Conservation (phyloP, 108 stramenopile species). For the Cyclotella atomus region DNA sequence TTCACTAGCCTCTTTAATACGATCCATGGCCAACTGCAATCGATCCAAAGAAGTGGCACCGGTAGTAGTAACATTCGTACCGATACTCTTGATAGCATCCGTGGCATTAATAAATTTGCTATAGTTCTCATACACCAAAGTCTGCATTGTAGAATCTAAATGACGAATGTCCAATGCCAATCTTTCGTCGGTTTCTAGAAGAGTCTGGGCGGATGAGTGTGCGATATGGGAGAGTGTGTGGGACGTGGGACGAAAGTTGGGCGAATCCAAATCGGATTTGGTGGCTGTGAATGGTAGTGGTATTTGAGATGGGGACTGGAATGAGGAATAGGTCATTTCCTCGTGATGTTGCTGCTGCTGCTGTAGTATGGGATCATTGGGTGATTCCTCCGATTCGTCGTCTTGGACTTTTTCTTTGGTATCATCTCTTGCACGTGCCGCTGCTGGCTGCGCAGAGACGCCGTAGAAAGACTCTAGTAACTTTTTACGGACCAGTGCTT, state of each 20-base stretch:
- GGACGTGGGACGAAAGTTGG: slow-evolving; percentile 61
- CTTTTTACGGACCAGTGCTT: slow-evolving; percentile 85
- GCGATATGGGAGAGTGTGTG: slow-evolving; percentile 70
- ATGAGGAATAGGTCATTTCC: too few species aligned
- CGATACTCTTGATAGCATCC: slow-evolving; percentile 92
- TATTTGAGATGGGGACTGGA: slow-evolving; percentile 40
- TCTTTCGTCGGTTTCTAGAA: slow-evolving; percentile 77
- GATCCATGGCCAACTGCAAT: slow-evolving; percentile 53
- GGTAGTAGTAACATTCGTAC: slow-evolving; percentile 60
- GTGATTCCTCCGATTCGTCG: neutral
- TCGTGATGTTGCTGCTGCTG: too few species aligned
- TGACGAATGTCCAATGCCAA: slow-evolving; percentile 80
- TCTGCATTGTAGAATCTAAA: slow-evolving; percentile 97
- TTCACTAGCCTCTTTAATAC: slow-evolving; percentile 37
- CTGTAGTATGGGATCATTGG: neutral
- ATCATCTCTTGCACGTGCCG: slow-evolving; percentile 43
- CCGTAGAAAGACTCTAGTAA: slow-evolving; percentile 89
- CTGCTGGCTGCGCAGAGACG: slow-evolving; percentile 36
- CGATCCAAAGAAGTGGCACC: slow-evolving; percentile 55
- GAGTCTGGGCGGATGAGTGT: slow-evolving; percentile 47
- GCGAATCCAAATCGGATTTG: slow-evolving; percentile 73
- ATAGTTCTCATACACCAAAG: slow-evolving; percentile 99
- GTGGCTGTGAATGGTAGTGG: slow-evolving; percentile 39
- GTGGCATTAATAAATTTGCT: slow-evolving; percentile 98
- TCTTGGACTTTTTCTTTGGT: slow-evolving; percentile 26